Percentiles rank a stretch among this genome's conserved stretches.
Conservation (phyloP, 176 grass and related monocot genomes). For the Oryza meyeriana region DNA sequence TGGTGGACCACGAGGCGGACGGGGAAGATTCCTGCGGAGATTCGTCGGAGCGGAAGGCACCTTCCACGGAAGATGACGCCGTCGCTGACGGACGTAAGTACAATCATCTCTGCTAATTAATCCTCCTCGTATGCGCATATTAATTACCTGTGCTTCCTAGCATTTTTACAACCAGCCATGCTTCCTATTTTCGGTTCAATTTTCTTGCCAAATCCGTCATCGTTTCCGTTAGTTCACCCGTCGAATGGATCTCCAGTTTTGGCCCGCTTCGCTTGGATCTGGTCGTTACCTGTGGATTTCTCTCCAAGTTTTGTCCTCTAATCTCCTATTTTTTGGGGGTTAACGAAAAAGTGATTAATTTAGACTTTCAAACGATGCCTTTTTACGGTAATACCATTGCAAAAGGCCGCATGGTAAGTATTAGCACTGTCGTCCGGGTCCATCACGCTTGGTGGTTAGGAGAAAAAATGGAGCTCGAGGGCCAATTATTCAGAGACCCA, state of each 20-base stretch:
- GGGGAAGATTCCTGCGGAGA: constrained; percentile 61
- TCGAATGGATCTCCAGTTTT: background rate
- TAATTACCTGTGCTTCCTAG: background rate
- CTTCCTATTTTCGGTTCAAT: constrained; percentile 24
- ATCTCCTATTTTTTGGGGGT: constrained; percentile 21
- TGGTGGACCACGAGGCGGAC: constrained; percentile 23
- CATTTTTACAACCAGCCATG: background rate
- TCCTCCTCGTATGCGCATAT: constrained; percentile 12
- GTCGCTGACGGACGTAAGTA: constrained; percentile 66
- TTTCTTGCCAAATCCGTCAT: background rate
- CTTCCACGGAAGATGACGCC: constrained; percentile 61
- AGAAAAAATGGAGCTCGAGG: background rate
- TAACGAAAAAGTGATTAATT: background rate
- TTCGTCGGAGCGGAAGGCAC: constrained; percentile 72
- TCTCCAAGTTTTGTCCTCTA: constrained; percentile 13
- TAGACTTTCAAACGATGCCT: constrained; percentile 9
- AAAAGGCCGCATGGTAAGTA: constrained; percentile 13
- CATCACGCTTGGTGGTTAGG: background rate
- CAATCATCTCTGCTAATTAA: constrained; percentile 13
- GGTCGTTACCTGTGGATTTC: constrained; percentile 16
- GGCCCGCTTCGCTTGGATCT: constrained; percentile 40
- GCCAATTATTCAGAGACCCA: constrained; percentile 29
- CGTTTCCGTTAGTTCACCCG: constrained; percentile 2
- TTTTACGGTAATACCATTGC: background rate
- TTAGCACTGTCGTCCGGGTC: background rate